Conservation (phyloP, 306 rosid species). For the Cyamopsis tetragonoloba region DNA sequence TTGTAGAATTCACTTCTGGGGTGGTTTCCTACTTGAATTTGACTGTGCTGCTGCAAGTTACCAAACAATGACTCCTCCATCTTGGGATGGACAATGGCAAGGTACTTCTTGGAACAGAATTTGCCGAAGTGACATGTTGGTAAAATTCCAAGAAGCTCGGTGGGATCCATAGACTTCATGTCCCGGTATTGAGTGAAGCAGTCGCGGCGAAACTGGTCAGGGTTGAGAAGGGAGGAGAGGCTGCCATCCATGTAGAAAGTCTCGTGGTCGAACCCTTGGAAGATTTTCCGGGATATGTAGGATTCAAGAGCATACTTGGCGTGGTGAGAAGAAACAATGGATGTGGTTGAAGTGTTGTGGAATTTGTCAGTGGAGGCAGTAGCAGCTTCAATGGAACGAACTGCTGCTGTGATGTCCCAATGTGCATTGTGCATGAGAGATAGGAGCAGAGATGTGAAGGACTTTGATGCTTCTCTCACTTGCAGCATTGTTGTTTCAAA, state of each 20-base stretch:
- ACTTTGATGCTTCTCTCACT: slow-evolving; percentile 74
- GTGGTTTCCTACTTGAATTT: slow-evolving; percentile 64
- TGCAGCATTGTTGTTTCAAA: slow-evolving; percentile 68
- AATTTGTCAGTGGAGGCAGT: slow-evolving; percentile 35
- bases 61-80: slow-evolving; percentile 98
- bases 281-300: slow-evolving; percentile 66
- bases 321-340: slow-evolving; percentile 49
- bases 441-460: slow-evolving; percentile 74
- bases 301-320: slow-evolving; percentile 91
- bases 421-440: slow-evolving; percentile 91
- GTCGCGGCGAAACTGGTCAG: slow-evolving; percentile 79
- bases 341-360: slow-evolving; percentile 34
- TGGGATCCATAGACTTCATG: slow-evolving; percentile 88
- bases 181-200: slow-evolving; percentile 82
- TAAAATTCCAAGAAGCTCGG: slow-evolving; percentile 83
- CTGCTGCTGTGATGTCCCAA: slow-evolving; percentile 94
- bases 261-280: slow-evolving; percentile 93
- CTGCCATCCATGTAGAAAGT: slow-evolving; percentile 96
- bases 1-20: slow-evolving; percentile 82
- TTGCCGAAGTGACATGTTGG: slow-evolving; percentile 89
- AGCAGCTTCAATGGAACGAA: slow-evolving; percentile 93
- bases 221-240: slow-evolving; percentile 85
- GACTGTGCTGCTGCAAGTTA: slow-evolving; percentile 71
- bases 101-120: slow-evolving; percentile 88
- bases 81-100: slow-evolving; percentile 81